A percentile compares a stretch with the other conserved stretches of the same genome.
Conservation (phyloP, 2,329 filamentous ascomycete genomes). For the Nemania sp. region DNA sequence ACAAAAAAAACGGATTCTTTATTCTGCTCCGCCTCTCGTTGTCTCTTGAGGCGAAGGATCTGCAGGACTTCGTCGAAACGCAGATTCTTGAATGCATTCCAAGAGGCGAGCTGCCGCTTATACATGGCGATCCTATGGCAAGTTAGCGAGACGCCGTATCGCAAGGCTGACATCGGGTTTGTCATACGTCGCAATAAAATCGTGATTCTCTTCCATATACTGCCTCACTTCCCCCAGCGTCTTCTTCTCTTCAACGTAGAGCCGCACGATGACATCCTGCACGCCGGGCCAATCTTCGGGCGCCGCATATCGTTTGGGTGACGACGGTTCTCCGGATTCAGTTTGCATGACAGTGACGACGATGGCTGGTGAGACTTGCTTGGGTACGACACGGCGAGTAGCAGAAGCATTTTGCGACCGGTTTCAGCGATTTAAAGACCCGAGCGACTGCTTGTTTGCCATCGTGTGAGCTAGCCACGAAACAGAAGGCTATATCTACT, state of each 20-base stretch:
- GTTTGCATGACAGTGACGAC: conserved; percentile 30
- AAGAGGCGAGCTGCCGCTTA: conserved; percentile 37
- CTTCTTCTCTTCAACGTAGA: conserved; percentile 39
- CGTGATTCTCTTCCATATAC: conserved; percentile 35
- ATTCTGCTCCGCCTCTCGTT: conserved; percentile 31
- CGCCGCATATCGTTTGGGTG: conserved; percentile 30
- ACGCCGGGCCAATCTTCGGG: conserved; percentile 34
- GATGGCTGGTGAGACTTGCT: conserved; percentile 15
- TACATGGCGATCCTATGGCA: conserved; percentile 34
- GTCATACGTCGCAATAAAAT: conserved; percentile 36
- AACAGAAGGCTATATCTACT: conserved; percentile 24
- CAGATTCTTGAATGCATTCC: conserved; percentile 39
- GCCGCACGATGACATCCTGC: conserved; percentile 31
- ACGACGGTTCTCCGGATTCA: conserved; percentile 20
- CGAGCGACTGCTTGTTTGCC: conserved; percentile 19
- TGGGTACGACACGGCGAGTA: conserved; percentile 15
- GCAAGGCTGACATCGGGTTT: background rate
- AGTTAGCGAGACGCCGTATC: conserved; percentile 18
- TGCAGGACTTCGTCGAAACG: conserved; percentile 37
- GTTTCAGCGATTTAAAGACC: conserved; percentile 22
- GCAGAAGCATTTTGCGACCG: conserved; percentile 24
- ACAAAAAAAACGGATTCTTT: conserved; percentile 33
- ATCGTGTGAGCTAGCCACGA: conserved; percentile 27
- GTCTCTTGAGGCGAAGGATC: conserved; percentile 35
- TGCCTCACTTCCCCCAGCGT: conserved; percentile 36